Evolutionary conservation across 805 yeast species (phyloP).

Genomic region (Wickerhamiella spandovensis): DNA sequence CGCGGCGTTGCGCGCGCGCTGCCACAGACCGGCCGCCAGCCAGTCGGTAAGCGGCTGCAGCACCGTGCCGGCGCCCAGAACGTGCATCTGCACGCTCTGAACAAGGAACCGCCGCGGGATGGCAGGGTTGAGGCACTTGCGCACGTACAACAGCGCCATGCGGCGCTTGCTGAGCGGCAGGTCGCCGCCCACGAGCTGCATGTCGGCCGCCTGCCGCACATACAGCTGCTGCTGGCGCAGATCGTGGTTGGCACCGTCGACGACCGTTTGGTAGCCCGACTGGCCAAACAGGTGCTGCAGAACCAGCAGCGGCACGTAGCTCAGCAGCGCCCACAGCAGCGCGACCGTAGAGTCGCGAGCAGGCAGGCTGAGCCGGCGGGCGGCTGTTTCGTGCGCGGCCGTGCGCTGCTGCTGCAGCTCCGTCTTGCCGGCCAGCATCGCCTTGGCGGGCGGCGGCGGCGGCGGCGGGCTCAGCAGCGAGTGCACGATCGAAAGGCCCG

Average conservation of each 20-base stretch:
- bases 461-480: neutral
- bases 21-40: neutral
- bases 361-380: neutral
- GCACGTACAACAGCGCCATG: neutral
- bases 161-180: neutral
- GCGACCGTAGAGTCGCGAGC: neutral
- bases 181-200: neutral
- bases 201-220: neutral
- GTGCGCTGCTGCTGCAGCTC: slow-evolving; percentile 1
- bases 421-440: neutral
- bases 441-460: neutral
- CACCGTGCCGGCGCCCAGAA: neutral
- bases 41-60: neutral
- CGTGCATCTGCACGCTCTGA: slow-evolving; percentile 4
- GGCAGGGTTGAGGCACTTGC: neutral
- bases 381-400: neutral
- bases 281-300: slow-evolving; percentile 2
- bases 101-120: slow-evolving; percentile 4
- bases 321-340: neutral
- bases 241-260: neutral
- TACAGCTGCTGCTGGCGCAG: neutral
- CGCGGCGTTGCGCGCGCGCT: neutral
- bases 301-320: neutral
- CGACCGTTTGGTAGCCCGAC: neutral
- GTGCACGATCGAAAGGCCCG: neutral